A percentile compares a stretch with the other conserved stretches of the same genome.
phyloP scores from a whole-genome alignment of 352 stramenopile genomes.

The Thalassiosira livingstoniorum region DNA sequence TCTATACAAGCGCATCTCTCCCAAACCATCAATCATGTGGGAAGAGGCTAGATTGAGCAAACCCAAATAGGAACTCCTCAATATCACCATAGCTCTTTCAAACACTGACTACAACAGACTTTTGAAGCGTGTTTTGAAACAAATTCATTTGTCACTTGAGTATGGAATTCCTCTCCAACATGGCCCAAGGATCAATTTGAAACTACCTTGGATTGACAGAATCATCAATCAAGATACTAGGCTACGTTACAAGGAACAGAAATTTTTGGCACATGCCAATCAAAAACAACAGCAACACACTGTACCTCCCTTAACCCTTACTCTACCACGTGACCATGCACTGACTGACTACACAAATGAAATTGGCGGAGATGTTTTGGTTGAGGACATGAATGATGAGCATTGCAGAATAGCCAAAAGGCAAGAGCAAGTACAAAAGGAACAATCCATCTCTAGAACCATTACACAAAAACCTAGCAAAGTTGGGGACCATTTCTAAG shows the following conservation, averaged over 20 bases:
- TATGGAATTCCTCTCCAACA: background rate
- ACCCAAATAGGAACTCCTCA: background rate
- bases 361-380: background rate
- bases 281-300: background rate
- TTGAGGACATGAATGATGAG: no score
- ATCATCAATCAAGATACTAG: slow-evolving; percentile 30
- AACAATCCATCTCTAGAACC: background rate
- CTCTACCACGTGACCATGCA: background rate
- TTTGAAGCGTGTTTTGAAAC: slow-evolving; percentile 22
- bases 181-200: background rate
- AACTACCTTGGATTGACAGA: slow-evolving; percentile 2
- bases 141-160: background rate
- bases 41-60: background rate
- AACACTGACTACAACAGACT: slow-evolving; percentile 1
- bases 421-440: background rate
- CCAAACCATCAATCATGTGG: no score
- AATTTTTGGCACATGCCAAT: background rate
- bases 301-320: background rate
- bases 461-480: background rate
- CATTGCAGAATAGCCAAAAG: no score
- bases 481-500: background rate
- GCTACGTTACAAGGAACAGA: background rate
- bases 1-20: no score
- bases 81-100: background rate
- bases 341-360: slow-evolving; percentile 17